These are phyloP conservation scores for Irpex sp. DNA, from an alignment of 1,284 basidiomycete species.

Conservation along the genomic window DNA sequence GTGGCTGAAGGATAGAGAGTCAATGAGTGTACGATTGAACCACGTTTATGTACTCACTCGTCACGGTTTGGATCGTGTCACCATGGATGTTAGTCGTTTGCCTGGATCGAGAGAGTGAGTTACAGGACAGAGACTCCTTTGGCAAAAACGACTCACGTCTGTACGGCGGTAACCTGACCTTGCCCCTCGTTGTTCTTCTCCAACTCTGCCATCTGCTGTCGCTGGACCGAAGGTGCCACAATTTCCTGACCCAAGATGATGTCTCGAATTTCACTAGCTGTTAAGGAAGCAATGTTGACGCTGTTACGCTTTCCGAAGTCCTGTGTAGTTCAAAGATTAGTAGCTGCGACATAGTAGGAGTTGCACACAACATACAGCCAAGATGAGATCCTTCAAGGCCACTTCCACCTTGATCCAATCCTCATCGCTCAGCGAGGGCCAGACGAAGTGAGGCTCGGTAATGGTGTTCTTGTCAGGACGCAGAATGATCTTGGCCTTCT, in stretches of 20 bases:
- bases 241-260: constrained; percentile 98
- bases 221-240: constrained; percentile 85
- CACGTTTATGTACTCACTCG: constrained; percentile 51
- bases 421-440: constrained; percentile 92
- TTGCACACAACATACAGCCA: constrained; percentile 51
- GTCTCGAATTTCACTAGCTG: constrained; percentile 93
- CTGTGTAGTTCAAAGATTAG: constrained; percentile 28
- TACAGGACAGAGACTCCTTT: constrained; percentile 5
- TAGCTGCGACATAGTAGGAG: not conserved
- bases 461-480: constrained; percentile 92
- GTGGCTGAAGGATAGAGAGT: constrained; percentile 51
- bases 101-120: constrained; percentile 28
- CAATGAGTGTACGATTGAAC: not conserved
- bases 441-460: constrained; percentile 97
- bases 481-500: constrained; percentile 95
- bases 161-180: constrained; percentile 92
- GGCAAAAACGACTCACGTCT: constrained; percentile 54
- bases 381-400: constrained; percentile 90
- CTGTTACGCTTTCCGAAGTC: constrained; percentile 99
- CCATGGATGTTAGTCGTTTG: constrained; percentile 98
- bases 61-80: constrained; percentile 93
- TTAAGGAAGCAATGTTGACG: constrained; percentile 97
- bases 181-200: constrained; percentile 96
- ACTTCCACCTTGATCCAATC: constrained; percentile 99
- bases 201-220: constrained; percentile 99